phyloP scores from a whole-genome alignment of 2,329 filamentous ascomycete genomes.

The Hypoxylon sp. region DNA sequence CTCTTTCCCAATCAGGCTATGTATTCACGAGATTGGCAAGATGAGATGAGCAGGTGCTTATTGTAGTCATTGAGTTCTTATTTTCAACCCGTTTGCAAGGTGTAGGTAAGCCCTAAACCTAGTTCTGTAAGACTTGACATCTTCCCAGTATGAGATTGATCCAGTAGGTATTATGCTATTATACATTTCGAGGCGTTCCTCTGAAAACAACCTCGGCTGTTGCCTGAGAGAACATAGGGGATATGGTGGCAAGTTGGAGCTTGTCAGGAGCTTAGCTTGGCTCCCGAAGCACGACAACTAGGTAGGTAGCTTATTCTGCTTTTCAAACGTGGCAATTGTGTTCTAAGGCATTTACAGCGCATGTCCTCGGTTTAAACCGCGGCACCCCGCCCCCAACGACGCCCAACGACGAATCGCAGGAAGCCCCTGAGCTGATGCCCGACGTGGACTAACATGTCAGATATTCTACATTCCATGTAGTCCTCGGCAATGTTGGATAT shows the following conservation, averaged over 20 bases:
- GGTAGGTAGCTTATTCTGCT: neutral
- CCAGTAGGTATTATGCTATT: neutral
- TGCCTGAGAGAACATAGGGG: neutral
- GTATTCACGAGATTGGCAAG: constrained; percentile 20
- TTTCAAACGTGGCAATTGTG: constrained; percentile 1
- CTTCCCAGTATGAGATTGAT: neutral
- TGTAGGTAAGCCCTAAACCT: neutral
- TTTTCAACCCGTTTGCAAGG: neutral
- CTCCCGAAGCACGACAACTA: constrained; percentile 7
- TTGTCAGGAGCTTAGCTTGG: constrained; percentile 19
- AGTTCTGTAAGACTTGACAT: neutral
- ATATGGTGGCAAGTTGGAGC: constrained; percentile 3
- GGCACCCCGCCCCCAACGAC: constrained; percentile 35
- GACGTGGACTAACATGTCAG: constrained; percentile 34
- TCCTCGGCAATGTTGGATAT: constrained; percentile 26
- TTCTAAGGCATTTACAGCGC: constrained; percentile 7
- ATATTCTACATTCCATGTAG: constrained; percentile 22
- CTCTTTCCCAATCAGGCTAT: constrained; percentile 31
- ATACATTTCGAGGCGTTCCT: neutral
- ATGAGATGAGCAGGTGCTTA: constrained; percentile 13
- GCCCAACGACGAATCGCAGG: constrained; percentile 39
- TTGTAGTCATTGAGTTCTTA: constrained; percentile 14
- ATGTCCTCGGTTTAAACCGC: constrained; percentile 14
- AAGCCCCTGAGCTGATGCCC: constrained; percentile 38
- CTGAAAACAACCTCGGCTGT: neutral